Percentiles rank a stretch among this genome's conserved stretches.
phyloP scores from a whole-genome alignment of 495 filamentous ascomycete genomes.

The Endocarpon pusillum region DNA sequence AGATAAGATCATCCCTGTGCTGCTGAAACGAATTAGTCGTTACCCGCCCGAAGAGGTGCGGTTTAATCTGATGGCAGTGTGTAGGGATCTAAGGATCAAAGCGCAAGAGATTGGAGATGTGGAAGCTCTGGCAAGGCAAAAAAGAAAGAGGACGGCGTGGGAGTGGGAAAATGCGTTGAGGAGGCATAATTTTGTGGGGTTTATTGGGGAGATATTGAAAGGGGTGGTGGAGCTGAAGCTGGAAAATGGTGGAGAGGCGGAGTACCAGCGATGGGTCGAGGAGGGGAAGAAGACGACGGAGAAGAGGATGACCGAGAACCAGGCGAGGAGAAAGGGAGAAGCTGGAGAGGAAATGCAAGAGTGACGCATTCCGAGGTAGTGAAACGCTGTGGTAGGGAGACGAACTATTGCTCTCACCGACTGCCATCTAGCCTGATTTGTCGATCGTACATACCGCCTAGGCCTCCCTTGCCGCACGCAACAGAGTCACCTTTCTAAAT shows the following conservation, averaged over 20 bases:
- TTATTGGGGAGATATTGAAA: slow-evolving; percentile 81
- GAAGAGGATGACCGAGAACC: slow-evolving; percentile 46
- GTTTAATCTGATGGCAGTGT: slow-evolving; percentile 91
- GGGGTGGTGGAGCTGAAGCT: slow-evolving; percentile 61
- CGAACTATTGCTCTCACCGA: too few species aligned
- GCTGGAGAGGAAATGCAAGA: slow-evolving; percentile 4
- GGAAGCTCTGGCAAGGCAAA: slow-evolving; percentile 62
- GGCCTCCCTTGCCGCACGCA: too few species aligned
- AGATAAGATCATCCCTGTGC: slow-evolving; percentile 66
- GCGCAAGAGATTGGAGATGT: slow-evolving; percentile 71
- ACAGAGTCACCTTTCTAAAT: too few species aligned
- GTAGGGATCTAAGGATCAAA: slow-evolving; percentile 54
- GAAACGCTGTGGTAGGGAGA: too few species aligned
- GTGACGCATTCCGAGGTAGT: too few species aligned
- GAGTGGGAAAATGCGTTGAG: slow-evolving; percentile 90
- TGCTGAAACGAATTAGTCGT: slow-evolving; percentile 66
- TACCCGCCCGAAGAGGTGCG: slow-evolving; percentile 80
- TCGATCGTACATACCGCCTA: too few species aligned
- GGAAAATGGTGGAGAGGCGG: slow-evolving; percentile 32
- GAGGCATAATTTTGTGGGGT: slow-evolving; percentile 90
- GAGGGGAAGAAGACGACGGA: slow-evolving; percentile 54
- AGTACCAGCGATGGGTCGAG: slow-evolving; percentile 66
- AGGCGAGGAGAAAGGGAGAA: slow-evolving; percentile 29
- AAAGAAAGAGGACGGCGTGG: slow-evolving; percentile 74
- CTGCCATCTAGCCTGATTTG: too few species aligned